These are phyloP conservation scores for Diospyros lotus DNA, from an alignment of 148 eudicot species.

Conservation along the genomic window DNA sequence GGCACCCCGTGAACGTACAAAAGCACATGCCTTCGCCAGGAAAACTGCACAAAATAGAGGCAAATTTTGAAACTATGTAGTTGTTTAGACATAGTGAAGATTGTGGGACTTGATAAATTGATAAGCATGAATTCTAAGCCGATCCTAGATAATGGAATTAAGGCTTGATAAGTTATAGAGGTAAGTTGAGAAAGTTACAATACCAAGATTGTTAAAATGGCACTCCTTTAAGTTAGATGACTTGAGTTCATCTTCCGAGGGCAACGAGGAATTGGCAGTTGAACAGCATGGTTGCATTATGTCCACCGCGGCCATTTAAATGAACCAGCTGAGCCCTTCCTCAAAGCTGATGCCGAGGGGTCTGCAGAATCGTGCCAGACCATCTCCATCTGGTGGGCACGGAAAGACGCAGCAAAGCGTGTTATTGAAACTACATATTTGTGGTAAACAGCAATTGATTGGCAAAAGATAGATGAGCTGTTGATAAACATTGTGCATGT, in stretches of 20 bases:
- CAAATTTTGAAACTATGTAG: not conserved
- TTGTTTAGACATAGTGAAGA: not conserved
- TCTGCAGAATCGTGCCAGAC: constrained; percentile 71
- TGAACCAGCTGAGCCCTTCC: constrained; percentile 44
- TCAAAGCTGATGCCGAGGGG: constrained; percentile 38
- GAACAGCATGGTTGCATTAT: constrained; percentile 17
- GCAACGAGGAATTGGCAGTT: not conserved
- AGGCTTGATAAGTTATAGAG: not conserved
- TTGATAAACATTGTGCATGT: not conserved
- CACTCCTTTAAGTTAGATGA: not conserved
- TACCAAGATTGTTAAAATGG: constrained; percentile 8
- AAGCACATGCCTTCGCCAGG: too few species aligned
- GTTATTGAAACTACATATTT: not conserved
- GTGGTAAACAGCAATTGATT: not conserved
- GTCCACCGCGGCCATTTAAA: constrained; percentile 57
- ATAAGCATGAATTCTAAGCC: too few species aligned
- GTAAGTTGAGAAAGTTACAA: not conserved
- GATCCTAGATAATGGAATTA: not conserved
- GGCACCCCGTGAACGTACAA: too few species aligned
- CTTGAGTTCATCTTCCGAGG: constrained; percentile 1
- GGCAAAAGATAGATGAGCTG: not conserved
- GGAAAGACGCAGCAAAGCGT: not conserved
- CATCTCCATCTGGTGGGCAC: constrained; percentile 66
- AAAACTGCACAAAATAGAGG: too few species aligned
- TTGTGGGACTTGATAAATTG: not conserved